Conservation (phyloP, 441 rosid species). For the Erodium moschatum region DNA sequence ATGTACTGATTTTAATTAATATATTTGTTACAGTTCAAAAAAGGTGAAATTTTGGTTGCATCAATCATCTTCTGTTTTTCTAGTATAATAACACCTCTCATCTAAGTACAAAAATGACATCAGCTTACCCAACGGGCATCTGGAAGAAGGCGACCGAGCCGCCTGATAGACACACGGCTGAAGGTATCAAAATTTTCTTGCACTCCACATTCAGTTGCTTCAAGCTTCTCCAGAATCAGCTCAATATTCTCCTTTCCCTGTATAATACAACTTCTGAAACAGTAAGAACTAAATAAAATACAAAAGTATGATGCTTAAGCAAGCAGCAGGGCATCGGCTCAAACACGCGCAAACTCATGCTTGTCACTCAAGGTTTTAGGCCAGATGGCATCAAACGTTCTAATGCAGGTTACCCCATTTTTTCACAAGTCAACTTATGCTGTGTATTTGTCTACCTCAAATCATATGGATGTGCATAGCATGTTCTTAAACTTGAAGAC, state of each 20-base stretch:
- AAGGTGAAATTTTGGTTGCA: not conserved
- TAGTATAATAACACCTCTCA: not conserved
- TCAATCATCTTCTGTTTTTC: not conserved
- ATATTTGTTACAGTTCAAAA: no score
- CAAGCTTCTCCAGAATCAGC: constrained; percentile 41
- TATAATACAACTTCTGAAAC: constrained; percentile 13
- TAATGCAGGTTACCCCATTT: not conserved
- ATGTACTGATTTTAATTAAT: no score
- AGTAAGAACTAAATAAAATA: not conserved
- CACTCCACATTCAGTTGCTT: constrained; percentile 32
- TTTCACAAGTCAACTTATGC: not conserved
- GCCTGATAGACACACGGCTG: constrained; percentile 50
- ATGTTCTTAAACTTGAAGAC: not conserved
- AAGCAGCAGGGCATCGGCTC: not conserved
- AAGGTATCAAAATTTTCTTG: constrained; percentile 41
- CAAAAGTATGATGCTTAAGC: not conserved
- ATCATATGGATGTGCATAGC: not conserved
- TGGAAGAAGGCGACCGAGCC: constrained; percentile 81
- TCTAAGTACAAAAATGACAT: not conserved
- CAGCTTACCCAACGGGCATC: constrained; percentile 69
- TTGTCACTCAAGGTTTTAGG: not conserved
- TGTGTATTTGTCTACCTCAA: not conserved
- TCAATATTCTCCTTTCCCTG: constrained; percentile 64
- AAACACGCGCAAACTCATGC: not conserved
- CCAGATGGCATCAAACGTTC: not conserved